Conservation (phyloP, 2,329 filamentous ascomycete species). For the Pseudophaeomoniella oleicola region DNA sequence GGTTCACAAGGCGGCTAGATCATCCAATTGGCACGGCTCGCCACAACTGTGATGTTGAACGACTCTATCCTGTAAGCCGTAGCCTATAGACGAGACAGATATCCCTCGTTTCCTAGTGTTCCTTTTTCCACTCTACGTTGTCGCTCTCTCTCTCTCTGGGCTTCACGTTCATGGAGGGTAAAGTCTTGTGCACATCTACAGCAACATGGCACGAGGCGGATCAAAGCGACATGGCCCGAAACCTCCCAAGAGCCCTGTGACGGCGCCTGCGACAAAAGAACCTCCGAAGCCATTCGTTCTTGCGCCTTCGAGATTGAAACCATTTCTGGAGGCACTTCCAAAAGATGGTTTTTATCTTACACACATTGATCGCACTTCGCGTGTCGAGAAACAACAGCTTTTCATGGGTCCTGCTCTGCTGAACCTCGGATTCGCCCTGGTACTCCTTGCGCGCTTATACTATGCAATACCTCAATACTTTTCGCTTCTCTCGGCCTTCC, state of each 20-base stretch:
- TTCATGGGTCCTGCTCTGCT: conserved; percentile 67
- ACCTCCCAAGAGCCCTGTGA: background rate
- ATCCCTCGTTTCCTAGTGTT: no score
- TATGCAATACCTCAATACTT: conserved; percentile 60
- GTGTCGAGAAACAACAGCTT: conserved; percentile 63
- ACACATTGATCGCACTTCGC: conserved; percentile 61
- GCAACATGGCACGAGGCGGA: background rate
- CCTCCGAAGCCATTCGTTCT: background rate
- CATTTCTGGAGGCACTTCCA: conserved; percentile 53
- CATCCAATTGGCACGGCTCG: no score
- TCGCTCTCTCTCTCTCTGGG: background rate
- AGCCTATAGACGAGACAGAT: no score
- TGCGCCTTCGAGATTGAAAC: conserved; percentile 8
- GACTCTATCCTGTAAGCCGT: no score
- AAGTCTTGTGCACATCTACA: no score
- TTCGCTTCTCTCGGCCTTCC: conserved; percentile 45
- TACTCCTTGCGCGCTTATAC: conserved; percentile 56
- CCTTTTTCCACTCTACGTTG: background rate
- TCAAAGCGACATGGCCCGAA: background rate
- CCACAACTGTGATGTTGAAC: no score
- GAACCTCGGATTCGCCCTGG: conserved; percentile 51
- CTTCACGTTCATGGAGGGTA: background rate
- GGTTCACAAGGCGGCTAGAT: no score
- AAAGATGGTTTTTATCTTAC: conserved; percentile 64
- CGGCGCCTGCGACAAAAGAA: background rate